phyloP scores from a whole-genome alignment of 306 rosid species.

The Glycine soja region DNA sequence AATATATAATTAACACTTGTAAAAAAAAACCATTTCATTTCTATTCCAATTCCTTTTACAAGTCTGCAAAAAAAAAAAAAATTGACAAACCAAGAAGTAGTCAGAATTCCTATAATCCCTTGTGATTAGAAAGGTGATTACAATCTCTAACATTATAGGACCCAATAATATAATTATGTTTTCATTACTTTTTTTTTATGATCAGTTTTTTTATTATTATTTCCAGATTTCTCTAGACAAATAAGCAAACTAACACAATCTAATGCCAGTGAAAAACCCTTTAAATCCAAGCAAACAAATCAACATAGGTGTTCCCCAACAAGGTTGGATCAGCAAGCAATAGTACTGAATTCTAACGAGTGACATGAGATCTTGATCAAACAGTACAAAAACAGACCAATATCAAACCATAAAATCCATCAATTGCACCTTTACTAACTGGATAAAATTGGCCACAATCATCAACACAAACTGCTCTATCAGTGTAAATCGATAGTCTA shows the following conservation, averaged over 20 bases:
- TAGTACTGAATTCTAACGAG: background rate
- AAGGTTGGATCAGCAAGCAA: background rate
- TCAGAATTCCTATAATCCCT: too few relatives aligned
- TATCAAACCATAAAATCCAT: constrained; percentile 36
- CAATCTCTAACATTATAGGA: too few relatives aligned
- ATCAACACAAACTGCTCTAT: constrained; percentile 48
- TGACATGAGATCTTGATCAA: background rate
- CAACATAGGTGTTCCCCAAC: constrained; percentile 1
- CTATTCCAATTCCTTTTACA: too few relatives aligned
- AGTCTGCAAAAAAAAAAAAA: too few relatives aligned
- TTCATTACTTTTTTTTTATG: too few relatives aligned
- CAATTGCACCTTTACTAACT: constrained; percentile 44
- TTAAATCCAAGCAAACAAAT: constrained; percentile 3
- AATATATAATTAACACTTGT: too few relatives aligned
- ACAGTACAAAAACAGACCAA: constrained; percentile 6
- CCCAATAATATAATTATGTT: too few relatives aligned
- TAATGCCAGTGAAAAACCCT: background rate
- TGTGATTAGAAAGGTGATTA: too few relatives aligned
- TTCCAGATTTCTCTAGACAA: too few relatives aligned
- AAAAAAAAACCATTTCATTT: too few relatives aligned
- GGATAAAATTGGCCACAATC: constrained; percentile 51
- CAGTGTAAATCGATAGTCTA: constrained; percentile 39
- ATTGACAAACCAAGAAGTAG: too few relatives aligned
- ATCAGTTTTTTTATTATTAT: too few relatives aligned
- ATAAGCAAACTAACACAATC: background rate